A percentile compares a stretch with the other conserved stretches of the same genome.
Conservation (phyloP, 108 stramenopile genomes). For the Pseudonitzschia pungens region DNA sequence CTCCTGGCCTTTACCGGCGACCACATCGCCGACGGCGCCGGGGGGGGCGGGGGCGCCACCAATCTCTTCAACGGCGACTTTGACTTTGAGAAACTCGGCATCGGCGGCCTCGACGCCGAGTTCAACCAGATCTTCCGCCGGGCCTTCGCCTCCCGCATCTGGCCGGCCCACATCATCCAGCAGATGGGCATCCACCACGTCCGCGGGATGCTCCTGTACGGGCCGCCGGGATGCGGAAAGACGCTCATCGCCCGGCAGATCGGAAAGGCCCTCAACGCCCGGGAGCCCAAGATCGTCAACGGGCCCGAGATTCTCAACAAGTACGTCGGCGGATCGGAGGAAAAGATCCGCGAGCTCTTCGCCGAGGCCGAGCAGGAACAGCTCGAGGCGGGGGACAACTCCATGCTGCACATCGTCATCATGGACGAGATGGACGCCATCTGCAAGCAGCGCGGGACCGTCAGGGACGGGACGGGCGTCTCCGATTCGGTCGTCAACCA, state of each 20-base stretch:
- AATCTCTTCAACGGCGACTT: conserved; percentile 91
- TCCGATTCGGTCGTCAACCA: conserved; percentile 99
- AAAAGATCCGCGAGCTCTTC: conserved; percentile 96
- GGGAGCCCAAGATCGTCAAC: conserved; percentile 98
- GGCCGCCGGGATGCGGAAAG: conserved; percentile 97
- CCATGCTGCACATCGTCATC: conserved; percentile 98
- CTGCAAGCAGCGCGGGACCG: conserved; percentile 93
- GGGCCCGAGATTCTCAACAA: conserved; percentile 98
- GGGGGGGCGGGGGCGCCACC: conserved; percentile 54
- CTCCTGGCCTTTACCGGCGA: conserved; percentile 53
- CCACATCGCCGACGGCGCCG: conserved; percentile 62
- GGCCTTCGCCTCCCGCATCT: conserved; percentile 97
- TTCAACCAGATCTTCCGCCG: conserved; percentile 98
- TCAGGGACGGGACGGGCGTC: conserved; percentile 92
- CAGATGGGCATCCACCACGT: conserved; percentile 99
- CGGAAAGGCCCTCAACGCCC: conserved; percentile 95
- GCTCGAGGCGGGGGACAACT: conserved; percentile 89
- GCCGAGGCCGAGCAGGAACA: conserved; percentile 93
- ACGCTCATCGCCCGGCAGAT: conserved; percentile 98
- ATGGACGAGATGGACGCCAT: conserved; percentile 99
- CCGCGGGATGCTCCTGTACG: conserved; percentile 96
- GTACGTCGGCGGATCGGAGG: conserved; percentile 95
- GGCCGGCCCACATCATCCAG: conserved; percentile 92
- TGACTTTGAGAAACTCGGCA: conserved; percentile 97
- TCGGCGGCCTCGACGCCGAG: conserved; percentile 95